phyloP scores from a whole-genome alignment of 805 yeast genomes.

The Candida hispaniensis region DNA sequence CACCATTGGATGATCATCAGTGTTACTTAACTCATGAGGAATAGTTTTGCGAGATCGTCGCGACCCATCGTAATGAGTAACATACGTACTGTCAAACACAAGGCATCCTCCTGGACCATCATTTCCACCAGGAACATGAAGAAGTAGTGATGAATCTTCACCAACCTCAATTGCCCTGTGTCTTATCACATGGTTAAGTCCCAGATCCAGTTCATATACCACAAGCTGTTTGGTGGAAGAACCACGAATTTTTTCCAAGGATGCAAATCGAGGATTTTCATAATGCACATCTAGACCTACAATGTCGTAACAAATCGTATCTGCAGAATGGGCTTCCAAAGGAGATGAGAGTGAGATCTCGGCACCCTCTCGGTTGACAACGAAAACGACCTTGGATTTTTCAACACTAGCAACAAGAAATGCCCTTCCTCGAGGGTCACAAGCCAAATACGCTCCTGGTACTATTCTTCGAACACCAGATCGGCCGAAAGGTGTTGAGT shows the following conservation, averaged over 20 bases:
- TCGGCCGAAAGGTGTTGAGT: constrained; percentile 58
- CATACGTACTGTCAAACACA: constrained; percentile 45
- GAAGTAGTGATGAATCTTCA: constrained; percentile 38
- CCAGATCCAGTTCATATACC: constrained; percentile 76
- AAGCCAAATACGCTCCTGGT: constrained; percentile 63
- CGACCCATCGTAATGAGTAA: constrained; percentile 35
- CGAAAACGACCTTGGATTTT: constrained; percentile 58
- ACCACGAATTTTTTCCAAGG: constrained; percentile 50
- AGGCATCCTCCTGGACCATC: constrained; percentile 64
- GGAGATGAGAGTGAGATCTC: constrained; percentile 58
- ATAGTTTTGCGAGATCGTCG: constrained; percentile 7
- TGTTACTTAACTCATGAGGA: constrained; percentile 14
- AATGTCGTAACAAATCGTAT: constrained; percentile 41
- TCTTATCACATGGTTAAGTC: constrained; percentile 64
- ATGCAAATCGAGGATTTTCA: constrained; percentile 78
- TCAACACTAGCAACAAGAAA: constrained; percentile 63
- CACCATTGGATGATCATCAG: constrained; percentile 28
- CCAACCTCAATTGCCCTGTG: constrained; percentile 36
- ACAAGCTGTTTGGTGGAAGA: constrained; percentile 34
- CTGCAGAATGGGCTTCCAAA: constrained; percentile 49
- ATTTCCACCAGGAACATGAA: constrained; percentile 63
- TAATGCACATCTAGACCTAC: constrained; percentile 62
- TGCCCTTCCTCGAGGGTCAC: constrained; percentile 66
- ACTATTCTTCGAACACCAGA: constrained; percentile 63
- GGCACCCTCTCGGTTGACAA: constrained; percentile 41